Conservation (phyloP, 495 filamentous ascomycete species). For the Xylaria sp. region DNA sequence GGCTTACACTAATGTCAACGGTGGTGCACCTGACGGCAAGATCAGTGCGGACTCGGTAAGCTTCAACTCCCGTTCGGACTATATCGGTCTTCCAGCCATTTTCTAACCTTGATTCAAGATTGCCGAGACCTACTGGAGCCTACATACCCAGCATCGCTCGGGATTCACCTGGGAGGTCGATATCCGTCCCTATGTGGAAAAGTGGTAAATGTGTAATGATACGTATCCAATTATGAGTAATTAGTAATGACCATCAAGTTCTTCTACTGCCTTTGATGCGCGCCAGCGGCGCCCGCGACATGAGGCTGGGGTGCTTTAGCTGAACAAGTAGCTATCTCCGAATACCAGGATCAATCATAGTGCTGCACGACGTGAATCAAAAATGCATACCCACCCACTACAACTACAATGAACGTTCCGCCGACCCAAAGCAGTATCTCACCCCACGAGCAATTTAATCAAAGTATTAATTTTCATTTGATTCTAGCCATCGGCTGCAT, state of each 20-base stretch:
- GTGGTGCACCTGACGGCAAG: conserved; percentile 69
- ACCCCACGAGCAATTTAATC: no score
- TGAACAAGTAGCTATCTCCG: background rate
- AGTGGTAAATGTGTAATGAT: conserved; percentile 52
- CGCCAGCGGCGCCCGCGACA: background rate
- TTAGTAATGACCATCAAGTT: conserved; percentile 15
- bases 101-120: conserved; percentile 59
- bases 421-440: no score
- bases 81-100: background rate
- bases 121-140: conserved; percentile 83
- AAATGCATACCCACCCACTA: background rate
- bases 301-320: background rate
- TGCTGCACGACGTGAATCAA: background rate
- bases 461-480: background rate
- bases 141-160: conserved; percentile 82
- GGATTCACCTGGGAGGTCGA: conserved; percentile 86
- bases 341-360: background rate
- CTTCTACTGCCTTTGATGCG: background rate
- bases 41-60: conserved; percentile 78
- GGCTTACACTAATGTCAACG: conserved; percentile 60
- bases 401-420: no score
- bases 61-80: conserved; percentile 26
- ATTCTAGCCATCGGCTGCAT: background rate
- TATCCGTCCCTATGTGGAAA: conserved; percentile 79
- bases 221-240: conserved; percentile 7